Evolutionary conservation across 1,139 yeast genomes (phyloP).

Genomic region (Kluyveromyces sp.): DNA sequence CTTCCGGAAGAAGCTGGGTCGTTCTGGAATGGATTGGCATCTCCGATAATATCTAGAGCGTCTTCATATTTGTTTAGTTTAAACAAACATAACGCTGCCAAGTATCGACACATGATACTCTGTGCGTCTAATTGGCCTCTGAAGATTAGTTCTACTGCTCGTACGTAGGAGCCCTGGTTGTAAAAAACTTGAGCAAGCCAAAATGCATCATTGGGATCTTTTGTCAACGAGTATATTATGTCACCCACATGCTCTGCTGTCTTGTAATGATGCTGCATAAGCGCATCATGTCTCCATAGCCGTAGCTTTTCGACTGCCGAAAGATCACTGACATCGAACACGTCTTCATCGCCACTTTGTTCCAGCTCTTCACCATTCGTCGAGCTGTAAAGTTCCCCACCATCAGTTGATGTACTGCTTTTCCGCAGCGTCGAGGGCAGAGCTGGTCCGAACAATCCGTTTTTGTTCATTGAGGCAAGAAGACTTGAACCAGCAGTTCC

Average conservation of each 20-base stretch:
- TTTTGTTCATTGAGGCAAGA: constrained; percentile 25
- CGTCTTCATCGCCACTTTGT: constrained; percentile 6
- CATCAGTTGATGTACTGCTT: constrained; percentile 17
- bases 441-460: constrained; percentile 24
- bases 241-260: constrained; percentile 93
- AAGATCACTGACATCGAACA: constrained; percentile 37
- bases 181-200: constrained; percentile 93
- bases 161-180: constrained; percentile 58
- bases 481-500: constrained; percentile 18
- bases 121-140: constrained; percentile 36
- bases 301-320: constrained; percentile 83
- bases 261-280: constrained; percentile 83
- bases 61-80: constrained; percentile 81
- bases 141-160: constrained; percentile 63
- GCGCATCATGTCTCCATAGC: constrained; percentile 90
- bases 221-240: constrained; percentile 65
- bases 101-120: constrained; percentile 69
- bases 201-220: constrained; percentile 89
- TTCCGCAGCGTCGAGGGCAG: constrained; percentile 29
- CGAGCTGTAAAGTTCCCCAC: constrained; percentile 21
- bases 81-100: constrained; percentile 70
- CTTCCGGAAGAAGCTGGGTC: constrained; percentile 16
- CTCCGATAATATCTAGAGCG: constrained; percentile 83
- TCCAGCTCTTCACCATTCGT: constrained; percentile 2
- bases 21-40: constrained; percentile 59